Percentiles rank a stretch among this genome's conserved stretches.
phyloP scores from a whole-genome alignment of 2,329 filamentous ascomycete genomes.

The Ceratocystiopsis brevicomis region DNA sequence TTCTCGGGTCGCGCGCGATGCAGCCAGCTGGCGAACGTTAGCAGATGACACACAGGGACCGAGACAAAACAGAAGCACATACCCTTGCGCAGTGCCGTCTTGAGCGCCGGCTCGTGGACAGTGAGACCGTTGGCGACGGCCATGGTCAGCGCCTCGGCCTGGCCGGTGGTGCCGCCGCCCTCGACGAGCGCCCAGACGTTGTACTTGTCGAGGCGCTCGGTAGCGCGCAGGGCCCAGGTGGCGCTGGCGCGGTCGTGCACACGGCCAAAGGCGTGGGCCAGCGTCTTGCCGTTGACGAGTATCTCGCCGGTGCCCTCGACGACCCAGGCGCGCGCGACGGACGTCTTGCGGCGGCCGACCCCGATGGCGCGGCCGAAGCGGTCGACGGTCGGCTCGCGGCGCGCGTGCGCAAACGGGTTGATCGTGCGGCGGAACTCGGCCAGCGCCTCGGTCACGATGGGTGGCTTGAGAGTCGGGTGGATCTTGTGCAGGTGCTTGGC shows the following conservation, averaged over 20 bases:
- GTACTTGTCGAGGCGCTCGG: slow-evolving; percentile 79
- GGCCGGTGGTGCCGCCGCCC: slow-evolving; percentile 83
- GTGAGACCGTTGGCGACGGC: slow-evolving; percentile 75
- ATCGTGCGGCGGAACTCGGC: slow-evolving; percentile 54
- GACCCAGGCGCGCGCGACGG: slow-evolving; percentile 65
- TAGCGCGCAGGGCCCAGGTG: slow-evolving; percentile 73
- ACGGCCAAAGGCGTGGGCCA: slow-evolving; percentile 65
- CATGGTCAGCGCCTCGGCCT: slow-evolving; percentile 85
- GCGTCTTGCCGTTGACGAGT: slow-evolving; percentile 72
- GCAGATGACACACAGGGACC: neutral
- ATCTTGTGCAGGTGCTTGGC: slow-evolving; percentile 72
- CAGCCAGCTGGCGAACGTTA: slow-evolving; percentile 50
- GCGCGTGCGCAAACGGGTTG: slow-evolving; percentile 47
- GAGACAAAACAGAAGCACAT: slow-evolving; percentile 22
- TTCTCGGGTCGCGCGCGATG: slow-evolving; percentile 76
- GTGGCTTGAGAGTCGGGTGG: slow-evolving; percentile 55
- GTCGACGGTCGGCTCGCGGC: slow-evolving; percentile 50
- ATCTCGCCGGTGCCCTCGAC: slow-evolving; percentile 88
- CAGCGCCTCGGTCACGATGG: slow-evolving; percentile 46
- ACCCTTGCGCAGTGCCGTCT: slow-evolving; percentile 77
- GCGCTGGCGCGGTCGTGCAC: slow-evolving; percentile 90
- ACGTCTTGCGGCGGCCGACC: slow-evolving; percentile 73
- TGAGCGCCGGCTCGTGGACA: slow-evolving; percentile 82
- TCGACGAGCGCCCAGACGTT: slow-evolving; percentile 77
- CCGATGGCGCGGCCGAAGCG: slow-evolving; percentile 60